A percentile compares a stretch with the other conserved stretches of the same genome.
Evolutionary conservation across 345 rosid genomes (phyloP).

Genomic region (Citrus glauca): DNA sequence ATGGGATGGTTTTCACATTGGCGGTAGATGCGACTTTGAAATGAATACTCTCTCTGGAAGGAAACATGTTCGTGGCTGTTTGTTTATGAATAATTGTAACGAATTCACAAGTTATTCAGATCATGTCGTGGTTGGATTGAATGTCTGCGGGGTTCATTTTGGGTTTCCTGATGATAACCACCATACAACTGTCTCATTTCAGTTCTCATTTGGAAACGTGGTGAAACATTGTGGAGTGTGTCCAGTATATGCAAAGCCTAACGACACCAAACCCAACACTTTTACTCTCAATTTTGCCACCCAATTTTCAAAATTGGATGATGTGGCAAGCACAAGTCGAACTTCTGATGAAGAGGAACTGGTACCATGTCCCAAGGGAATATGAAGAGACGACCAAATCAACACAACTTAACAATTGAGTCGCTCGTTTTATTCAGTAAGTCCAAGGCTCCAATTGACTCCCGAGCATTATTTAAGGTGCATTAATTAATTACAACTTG

Average conservation of each 20-base stretch:
- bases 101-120: not conserved
- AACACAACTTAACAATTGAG: too few relatives aligned
- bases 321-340: not conserved
- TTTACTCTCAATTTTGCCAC: not conserved
- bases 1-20: not conserved
- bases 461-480: too few relatives aligned
- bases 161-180: too few relatives aligned
- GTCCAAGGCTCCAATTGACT: too few relatives aligned
- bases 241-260: not conserved
- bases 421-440: too few relatives aligned
- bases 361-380: too few relatives aligned
- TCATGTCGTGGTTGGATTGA: not conserved
- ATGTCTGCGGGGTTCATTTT: too few relatives aligned
- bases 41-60: not conserved
- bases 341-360: too few relatives aligned
- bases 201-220: rapidly evolving
- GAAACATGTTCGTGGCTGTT: not conserved
- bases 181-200: not conserved
- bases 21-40: not conserved
- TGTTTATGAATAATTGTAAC: too few relatives aligned
- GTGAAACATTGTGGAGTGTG: not conserved
- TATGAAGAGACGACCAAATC: too few relatives aligned
- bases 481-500: too few relatives aligned
- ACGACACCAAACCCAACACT: not conserved
- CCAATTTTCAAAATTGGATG: not conserved